A percentile compares a stretch with the other conserved stretches of the same genome.
These are phyloP conservation scores for Penicillium sp. DNA, from an alignment of 2,329 filamentous ascomycete species.

Conservation along the genomic window DNA sequence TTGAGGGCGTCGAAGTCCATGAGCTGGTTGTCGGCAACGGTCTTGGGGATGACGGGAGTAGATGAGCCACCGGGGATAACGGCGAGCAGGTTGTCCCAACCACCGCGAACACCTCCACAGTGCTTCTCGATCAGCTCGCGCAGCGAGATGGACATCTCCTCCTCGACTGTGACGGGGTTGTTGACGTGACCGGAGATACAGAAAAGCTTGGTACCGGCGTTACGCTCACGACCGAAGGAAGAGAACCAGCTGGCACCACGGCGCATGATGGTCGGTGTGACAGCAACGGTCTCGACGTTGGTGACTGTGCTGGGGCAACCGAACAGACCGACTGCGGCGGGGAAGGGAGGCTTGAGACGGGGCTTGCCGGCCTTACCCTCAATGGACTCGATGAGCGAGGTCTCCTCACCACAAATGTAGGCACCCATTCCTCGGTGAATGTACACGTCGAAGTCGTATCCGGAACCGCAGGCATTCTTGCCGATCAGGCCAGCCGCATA, in stretches of 20 bases:
- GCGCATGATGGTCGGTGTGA: constrained; percentile 92
- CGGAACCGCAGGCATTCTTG: constrained; percentile 95
- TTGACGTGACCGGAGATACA: constrained; percentile 99
- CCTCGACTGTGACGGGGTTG: constrained; percentile 95
- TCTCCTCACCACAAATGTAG: constrained; percentile 98
- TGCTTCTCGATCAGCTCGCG: constrained; percentile 97
- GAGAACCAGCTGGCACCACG: constrained; percentile 93
- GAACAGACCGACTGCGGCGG: constrained; percentile 93
- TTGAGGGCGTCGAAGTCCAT: constrained; percentile 99
- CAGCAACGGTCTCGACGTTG: constrained; percentile 96
- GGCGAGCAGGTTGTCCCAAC: constrained; percentile 96
- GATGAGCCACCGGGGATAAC: constrained; percentile 96
- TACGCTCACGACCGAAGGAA: constrained; percentile 89
- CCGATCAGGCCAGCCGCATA: constrained; percentile 93
- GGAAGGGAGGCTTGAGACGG: constrained; percentile 97
- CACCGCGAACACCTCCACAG: constrained; percentile 92
- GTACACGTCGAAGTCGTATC: constrained; percentile 97
- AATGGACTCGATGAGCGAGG: constrained; percentile 93
- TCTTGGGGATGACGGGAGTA: constrained; percentile 89
- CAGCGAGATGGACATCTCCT: constrained; percentile 98
- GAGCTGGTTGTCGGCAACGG: constrained; percentile 86
- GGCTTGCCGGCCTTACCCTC: constrained; percentile 99
- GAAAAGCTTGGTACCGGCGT: constrained; percentile 95
- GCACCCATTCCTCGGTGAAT: constrained; percentile 95
- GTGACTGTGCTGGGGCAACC: constrained; percentile 97